Conservation (phyloP, 2,329 filamentous ascomycete genomes). For the Pseudocercospora pini-densiflorae region DNA sequence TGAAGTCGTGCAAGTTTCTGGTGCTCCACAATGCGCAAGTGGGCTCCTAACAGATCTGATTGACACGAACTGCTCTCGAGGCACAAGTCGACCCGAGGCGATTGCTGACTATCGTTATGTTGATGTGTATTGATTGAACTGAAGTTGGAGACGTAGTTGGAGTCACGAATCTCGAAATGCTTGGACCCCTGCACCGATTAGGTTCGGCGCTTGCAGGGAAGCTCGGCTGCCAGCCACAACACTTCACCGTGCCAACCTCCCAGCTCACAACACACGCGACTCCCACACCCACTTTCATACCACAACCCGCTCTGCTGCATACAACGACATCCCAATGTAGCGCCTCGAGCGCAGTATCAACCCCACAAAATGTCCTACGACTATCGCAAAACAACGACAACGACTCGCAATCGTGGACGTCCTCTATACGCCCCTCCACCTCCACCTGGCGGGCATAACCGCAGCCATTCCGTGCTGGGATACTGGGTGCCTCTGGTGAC, state of each 20-base stretch:
- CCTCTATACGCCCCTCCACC: conserved; percentile 43
- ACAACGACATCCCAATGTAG: conserved; percentile 5
- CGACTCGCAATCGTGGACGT: conserved; percentile 54
- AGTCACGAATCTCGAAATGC: neutral
- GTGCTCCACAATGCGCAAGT: no score
- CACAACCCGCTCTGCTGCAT: neutral
- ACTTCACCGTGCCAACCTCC: conserved; percentile 7
- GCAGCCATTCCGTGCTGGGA: conserved; percentile 63
- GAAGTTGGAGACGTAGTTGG: neutral
- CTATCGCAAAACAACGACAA: conserved; percentile 43
- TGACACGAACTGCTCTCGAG: no score
- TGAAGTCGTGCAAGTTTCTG: no score
- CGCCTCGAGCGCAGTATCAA: conserved; percentile 1
- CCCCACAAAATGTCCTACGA: conserved; percentile 54
- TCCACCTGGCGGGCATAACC: conserved; percentile 50
- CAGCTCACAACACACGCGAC: neutral
- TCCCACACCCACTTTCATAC: neutral
- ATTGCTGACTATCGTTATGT: no score
- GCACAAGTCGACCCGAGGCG: no score
- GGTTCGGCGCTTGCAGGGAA: neutral
- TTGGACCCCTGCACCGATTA: neutral
- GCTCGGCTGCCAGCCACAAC: neutral
- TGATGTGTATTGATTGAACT: no score
- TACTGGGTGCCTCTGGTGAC: conserved; percentile 90
- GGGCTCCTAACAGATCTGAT: no score